A percentile compares a stretch with the other conserved stretches of the same genome.
Conservation (phyloP, 495 filamentous ascomycete genomes). For the Aspergillus cavernicola region DNA sequence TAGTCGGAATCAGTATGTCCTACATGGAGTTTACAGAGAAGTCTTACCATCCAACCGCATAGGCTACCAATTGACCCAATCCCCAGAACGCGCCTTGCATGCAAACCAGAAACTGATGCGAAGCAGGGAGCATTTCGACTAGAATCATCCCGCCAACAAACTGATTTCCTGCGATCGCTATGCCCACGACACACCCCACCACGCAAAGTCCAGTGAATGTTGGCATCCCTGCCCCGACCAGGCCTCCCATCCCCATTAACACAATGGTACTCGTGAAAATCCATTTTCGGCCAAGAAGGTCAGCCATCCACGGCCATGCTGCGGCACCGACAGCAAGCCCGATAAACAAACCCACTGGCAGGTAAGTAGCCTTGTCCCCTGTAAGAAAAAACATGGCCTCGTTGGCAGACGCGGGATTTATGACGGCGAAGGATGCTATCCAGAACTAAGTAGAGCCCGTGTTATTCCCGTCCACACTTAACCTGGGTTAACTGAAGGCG, state of each 20-base stretch:
- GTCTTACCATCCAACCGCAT: constrained; percentile 24
- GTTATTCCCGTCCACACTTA: too few species aligned
- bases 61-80: constrained; percentile 19
- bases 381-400: constrained; percentile 4
- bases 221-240: constrained; percentile 27
- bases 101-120: constrained; percentile 27
- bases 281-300: constrained; percentile 21
- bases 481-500: neutral
- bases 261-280: constrained; percentile 27
- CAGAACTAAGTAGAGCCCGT: constrained; percentile 23
- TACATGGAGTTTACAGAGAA: too few species aligned
- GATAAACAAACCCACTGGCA: constrained; percentile 18
- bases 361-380: too few species aligned
- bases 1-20: neutral
- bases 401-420: constrained; percentile 12
- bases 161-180: constrained; percentile 24
- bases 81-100: constrained; percentile 22
- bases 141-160: constrained; percentile 19
- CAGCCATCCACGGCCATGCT: constrained; percentile 25
- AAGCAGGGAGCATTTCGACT: constrained; percentile 21
- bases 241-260: constrained; percentile 22
- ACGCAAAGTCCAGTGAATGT: constrained; percentile 21
- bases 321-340: constrained; percentile 22
- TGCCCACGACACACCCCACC: constrained; percentile 22
- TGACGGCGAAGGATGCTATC: constrained; percentile 22